A percentile compares a stretch with the other conserved stretches of the same genome.
Evolutionary conservation across 495 filamentous ascomycete genomes (phyloP).

Genomic region (Cudoniella acicularis): DNA sequence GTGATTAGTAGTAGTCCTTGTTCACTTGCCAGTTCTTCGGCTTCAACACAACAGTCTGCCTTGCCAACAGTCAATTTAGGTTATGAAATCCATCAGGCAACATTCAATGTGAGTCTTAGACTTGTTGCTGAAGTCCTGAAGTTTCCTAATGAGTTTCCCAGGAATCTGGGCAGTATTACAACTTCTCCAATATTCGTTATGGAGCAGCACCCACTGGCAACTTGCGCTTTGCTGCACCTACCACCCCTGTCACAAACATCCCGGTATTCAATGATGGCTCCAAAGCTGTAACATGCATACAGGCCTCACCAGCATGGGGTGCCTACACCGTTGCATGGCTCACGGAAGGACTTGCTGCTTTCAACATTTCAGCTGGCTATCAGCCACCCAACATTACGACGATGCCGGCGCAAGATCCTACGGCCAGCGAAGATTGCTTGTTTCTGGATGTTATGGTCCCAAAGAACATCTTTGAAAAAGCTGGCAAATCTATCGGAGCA

Average conservation of each 20-base stretch:
- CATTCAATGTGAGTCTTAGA: too few species aligned
- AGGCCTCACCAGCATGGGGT: conserved; percentile 9
- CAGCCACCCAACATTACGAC: conserved; percentile 1
- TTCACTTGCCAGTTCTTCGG: too few species aligned
- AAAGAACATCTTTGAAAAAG: conserved; percentile 37
- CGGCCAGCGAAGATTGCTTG: conserved; percentile 40
- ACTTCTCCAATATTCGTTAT: conserved; percentile 59
- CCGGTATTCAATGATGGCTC: too few species aligned
- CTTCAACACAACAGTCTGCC: too few species aligned
- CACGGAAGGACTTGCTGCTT: not conserved
- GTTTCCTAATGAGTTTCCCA: too few species aligned
- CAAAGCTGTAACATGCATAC: conserved; percentile 6
- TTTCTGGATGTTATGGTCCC: conserved; percentile 51
- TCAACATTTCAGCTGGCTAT: conserved; percentile 10
- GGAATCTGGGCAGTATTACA: conserved; percentile 35
- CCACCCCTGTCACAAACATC: too few species aligned
- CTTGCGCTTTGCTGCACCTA: conserved; percentile 47
- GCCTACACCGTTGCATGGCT: not conserved
- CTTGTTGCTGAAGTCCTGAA: too few species aligned
- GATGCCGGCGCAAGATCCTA: conserved; percentile 1
- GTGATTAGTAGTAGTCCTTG: too few species aligned
- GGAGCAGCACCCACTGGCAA: conserved; percentile 51
- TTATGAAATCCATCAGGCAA: too few species aligned
- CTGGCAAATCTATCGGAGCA: conserved; percentile 1
- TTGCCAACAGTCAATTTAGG: too few species aligned